Evolutionary conservation across 2,329 filamentous ascomycete genomes (phyloP).

Genomic region (Fusarium circinatum): DNA sequence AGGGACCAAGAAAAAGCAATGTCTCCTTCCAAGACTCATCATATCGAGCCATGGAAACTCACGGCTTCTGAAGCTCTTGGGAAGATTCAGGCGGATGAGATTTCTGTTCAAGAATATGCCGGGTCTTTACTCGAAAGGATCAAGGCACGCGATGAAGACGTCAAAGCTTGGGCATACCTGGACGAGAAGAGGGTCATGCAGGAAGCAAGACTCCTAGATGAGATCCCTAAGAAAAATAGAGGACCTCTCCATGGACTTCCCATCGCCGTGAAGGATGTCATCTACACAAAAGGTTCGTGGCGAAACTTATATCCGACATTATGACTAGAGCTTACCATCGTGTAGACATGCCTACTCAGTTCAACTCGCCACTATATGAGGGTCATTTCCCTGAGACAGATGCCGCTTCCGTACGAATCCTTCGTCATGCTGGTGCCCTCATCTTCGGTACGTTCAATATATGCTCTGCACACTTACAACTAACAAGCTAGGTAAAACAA

Average conservation of each 20-base stretch:
- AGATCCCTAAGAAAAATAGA: constrained; percentile 57
- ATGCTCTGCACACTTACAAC: neutral
- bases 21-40: constrained; percentile 21
- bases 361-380: constrained; percentile 66
- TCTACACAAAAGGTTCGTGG: constrained; percentile 62
- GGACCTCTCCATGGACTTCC: constrained; percentile 68
- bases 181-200: constrained; percentile 56
- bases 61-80: constrained; percentile 58
- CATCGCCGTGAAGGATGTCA: constrained; percentile 69
- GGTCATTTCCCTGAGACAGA: constrained; percentile 58
- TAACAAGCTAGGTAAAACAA: constrained; percentile 45
- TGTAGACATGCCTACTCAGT: constrained; percentile 66
- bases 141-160: constrained; percentile 53
- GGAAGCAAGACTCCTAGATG: constrained; percentile 62
- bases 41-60: constrained; percentile 36
- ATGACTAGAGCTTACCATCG: neutral
- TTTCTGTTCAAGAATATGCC: constrained; percentile 63
- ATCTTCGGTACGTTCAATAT: constrained; percentile 53
- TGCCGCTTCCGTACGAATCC: constrained; percentile 61
- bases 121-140: constrained; percentile 59
- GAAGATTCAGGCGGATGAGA: constrained; percentile 52
- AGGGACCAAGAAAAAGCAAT: constrained; percentile 7
- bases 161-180: constrained; percentile 64
- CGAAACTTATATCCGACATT: neutral
- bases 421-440: constrained; percentile 66